phyloP scores from a whole-genome alignment of 2,329 filamentous ascomycete genomes.

The Dactylonectria estremocensis region DNA sequence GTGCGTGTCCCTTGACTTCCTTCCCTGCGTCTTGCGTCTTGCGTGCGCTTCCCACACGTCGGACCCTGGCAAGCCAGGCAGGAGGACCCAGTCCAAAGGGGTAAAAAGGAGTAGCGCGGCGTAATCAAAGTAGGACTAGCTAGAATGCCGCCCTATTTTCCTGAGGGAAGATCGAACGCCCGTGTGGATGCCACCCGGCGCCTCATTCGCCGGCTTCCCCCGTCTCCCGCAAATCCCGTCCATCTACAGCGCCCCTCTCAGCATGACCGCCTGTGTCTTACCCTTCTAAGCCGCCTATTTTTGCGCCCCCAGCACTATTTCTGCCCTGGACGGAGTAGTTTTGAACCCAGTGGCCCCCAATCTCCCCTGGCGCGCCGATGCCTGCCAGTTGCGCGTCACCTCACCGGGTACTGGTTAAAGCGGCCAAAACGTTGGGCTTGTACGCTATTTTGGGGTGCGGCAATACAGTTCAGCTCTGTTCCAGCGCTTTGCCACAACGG shows the following conservation, averaged over 20 bases:
- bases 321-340: too few relatives aligned
- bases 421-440: constrained; percentile 10
- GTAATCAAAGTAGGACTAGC: constrained; percentile 14
- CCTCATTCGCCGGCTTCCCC: constrained; percentile 19
- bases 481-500: neutral
- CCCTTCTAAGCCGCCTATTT: neutral
- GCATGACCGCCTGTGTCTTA: neutral
- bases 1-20: constrained; percentile 19
- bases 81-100: constrained; percentile 8
- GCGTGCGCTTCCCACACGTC: constrained; percentile 26
- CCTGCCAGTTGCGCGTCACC: constrained; percentile 9
- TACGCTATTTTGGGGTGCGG: constrained; percentile 24
- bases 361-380: constrained; percentile 1
- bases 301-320: constrained; percentile 2
- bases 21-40: constrained; percentile 6
- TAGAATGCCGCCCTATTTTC: constrained; percentile 18
- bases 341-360: neutral
- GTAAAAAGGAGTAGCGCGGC: constrained; percentile 19
- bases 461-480: constrained; percentile 7
- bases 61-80: constrained; percentile 6
- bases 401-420: constrained; percentile 19
- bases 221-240: neutral
- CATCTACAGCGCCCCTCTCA: neutral
- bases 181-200: constrained; percentile 9
- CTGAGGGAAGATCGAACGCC: constrained; percentile 5